Conservation (phyloP, 78 protist genomes). For the Dictyostelium intermedium region DNA sequence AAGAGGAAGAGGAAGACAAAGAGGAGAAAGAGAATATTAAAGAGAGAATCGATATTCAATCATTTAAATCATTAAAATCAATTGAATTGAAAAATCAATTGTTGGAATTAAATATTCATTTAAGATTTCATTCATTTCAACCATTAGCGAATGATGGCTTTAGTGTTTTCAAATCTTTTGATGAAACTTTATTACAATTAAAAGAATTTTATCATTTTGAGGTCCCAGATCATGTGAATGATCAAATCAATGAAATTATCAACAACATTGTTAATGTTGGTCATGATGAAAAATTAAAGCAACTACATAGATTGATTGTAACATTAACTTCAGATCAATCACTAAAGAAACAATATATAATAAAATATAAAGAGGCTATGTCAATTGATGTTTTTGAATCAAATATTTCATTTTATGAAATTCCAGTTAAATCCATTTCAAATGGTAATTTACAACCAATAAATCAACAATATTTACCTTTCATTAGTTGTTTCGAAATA, state of each 20-base stretch:
- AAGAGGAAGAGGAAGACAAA: neutral
- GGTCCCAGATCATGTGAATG: neutral
- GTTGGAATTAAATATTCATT: neutral
- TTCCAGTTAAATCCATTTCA: neutral
- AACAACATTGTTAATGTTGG: neutral
- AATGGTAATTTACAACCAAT: neutral
- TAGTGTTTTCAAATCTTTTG: neutral
- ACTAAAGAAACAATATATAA: neutral
- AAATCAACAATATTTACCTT: neutral
- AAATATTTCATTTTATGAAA: neutral
- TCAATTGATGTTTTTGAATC: neutral
- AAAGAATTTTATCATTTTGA: neutral
- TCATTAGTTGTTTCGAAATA: neutral
- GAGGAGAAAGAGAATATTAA: neutral
- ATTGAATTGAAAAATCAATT: neutral
- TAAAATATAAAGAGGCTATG: neutral
- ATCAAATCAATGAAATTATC: neutral
- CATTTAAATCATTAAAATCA: neutral
- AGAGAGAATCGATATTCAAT: neutral
- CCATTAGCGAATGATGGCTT: neutral
- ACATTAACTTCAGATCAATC: neutral
- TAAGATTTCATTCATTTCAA: neutral
- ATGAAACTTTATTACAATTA: neutral
- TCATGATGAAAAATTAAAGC: neutral
- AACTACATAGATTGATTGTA: neutral